Base-by-base conservation (phyloP, 2,329 filamentous ascomycete species). In the Alternaria longipes region DNA sequence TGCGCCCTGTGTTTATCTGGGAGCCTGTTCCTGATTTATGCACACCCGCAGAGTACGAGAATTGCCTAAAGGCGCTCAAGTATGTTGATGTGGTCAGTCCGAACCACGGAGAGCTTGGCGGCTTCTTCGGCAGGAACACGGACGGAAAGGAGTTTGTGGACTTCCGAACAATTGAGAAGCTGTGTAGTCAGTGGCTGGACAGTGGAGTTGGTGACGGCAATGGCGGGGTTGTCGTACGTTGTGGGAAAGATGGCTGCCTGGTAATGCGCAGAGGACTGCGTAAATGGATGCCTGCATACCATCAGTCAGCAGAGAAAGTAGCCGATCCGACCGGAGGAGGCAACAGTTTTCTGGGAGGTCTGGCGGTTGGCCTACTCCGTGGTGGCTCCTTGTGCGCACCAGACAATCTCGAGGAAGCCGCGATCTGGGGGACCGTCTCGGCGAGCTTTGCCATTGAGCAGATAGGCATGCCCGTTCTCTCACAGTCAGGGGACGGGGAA, bases 401-500 rank as follows among this genome's bases (percentile, higher is more conserved):
- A n/a, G 60, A 66, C 14, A 70, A 78, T 65, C 82, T 91, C 41
- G 87, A 89, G 62, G 89, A 92, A 70, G 93, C 93, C 5, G 89
- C 91, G 5, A 83, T 87, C 0, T 94, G 90, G 87, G 95, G 90
- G 5, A 90, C 87, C 46, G 85, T 98, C 6, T 90, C 93, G 2
- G 94, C 95, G 8, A 94, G 93, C 72, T 95, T 97, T 78, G 92
- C 92, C 16, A 97, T 99, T 71, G 94, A 99, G 80, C 95, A 99
- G 78, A 89, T 97, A 54, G 94, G 95, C 0, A 87, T 96, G 77
- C 94, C 94, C 0, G 76, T 77, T 1, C 73, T 93, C 52, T 72
- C 70, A 54, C 66, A 70, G 6, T 62, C 49, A 47, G 18, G 56
- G 32, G 59, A 75, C 9, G 73, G 72, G 46, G 84, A 85, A 70